These are phyloP conservation scores for Tetrapisispora phaffii DNA, from an alignment of 805 yeast species.

Conservation along the genomic window DNA sequence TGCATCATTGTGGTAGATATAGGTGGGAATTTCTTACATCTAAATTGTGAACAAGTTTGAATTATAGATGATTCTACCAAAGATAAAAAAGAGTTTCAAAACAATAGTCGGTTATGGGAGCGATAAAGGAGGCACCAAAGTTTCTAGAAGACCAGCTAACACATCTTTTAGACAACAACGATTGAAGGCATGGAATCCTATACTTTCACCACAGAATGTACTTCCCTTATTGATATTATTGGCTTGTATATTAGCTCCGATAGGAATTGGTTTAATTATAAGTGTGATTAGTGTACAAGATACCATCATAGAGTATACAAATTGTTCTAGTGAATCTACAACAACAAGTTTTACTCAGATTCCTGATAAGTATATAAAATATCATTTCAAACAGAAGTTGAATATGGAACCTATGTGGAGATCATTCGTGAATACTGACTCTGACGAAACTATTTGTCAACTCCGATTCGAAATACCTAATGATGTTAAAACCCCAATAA, in stretches of 20 bases:
- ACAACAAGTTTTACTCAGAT: constrained; percentile 38
- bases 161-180: constrained; percentile 73
- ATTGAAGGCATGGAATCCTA: constrained; percentile 64
- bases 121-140: not conserved
- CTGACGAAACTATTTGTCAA: constrained; percentile 40
- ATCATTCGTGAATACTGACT: constrained; percentile 30
- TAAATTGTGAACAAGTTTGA: not conserved
- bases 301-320: constrained; percentile 60
- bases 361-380: constrained; percentile 46
- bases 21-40: no score
- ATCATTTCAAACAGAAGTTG: constrained; percentile 46
- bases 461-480: constrained; percentile 63
- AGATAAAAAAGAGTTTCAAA: not conserved
- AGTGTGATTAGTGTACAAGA: constrained; percentile 69
- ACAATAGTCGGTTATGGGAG: not conserved
- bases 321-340: constrained; percentile 47
- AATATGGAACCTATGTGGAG: constrained; percentile 52
- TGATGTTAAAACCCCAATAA: constrained; percentile 61
- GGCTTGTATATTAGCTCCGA: constrained; percentile 75
- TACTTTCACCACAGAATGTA: constrained; percentile 85
- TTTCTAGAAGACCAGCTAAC: constrained; percentile 47
- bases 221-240: constrained; percentile 69
- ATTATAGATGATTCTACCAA: not conserved
- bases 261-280: constrained; percentile 74
- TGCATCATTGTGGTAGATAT: no score